A percentile compares a stretch with the other conserved stretches of the same genome.
Conservation (phyloP, 345 rosid genomes). For the Psidium guajava region DNA sequence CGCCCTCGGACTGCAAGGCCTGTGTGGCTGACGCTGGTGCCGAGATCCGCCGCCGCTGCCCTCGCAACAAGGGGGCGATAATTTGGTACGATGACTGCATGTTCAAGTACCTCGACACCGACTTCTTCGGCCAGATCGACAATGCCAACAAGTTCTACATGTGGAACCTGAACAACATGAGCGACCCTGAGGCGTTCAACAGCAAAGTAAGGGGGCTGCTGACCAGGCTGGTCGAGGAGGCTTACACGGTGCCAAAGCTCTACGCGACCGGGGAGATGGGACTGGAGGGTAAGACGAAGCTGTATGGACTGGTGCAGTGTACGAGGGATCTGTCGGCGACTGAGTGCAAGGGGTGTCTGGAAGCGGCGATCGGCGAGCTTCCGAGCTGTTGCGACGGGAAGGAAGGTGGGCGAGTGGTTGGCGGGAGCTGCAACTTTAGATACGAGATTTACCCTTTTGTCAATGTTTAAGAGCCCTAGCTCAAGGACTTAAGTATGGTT, state of each 20-base stretch:
- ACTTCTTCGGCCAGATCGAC: slow-evolving; percentile 32
- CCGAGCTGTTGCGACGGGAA: slow-evolving; percentile 39
- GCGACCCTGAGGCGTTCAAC: slow-evolving; percentile 12
- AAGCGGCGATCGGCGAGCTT: slow-evolving; percentile 20
- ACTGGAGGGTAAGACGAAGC: background rate
- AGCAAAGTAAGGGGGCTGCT: slow-evolving; percentile 14
- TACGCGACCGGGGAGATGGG: slow-evolving; percentile 13
- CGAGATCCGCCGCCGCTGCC: slow-evolving; percentile 21
- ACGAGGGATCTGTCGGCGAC: slow-evolving; percentile 16
- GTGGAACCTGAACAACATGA: slow-evolving; percentile 16
- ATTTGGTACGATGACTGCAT: slow-evolving; percentile 39
- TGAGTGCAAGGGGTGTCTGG: slow-evolving; percentile 29
- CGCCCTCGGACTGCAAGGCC: slow-evolving; percentile 16
- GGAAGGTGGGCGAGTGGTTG: slow-evolving; percentile 35
- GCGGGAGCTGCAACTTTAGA: slow-evolving; percentile 36
- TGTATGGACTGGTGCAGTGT: slow-evolving; percentile 33
- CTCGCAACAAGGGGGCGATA: slow-evolving; percentile 19
- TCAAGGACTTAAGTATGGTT: background rate
- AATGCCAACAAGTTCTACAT: slow-evolving; percentile 22
- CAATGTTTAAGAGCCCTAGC: slow-evolving; percentile 1
- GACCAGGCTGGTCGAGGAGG: slow-evolving; percentile 7
- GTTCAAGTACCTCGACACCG: slow-evolving; percentile 19
- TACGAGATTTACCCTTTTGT: slow-evolving; percentile 40
- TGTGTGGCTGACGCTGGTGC: slow-evolving; percentile 17
- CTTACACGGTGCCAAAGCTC: slow-evolving; percentile 4